Evolutionary conservation across 306 rosid species (phyloP), one percentile per base, ranked within the genome.

Genomic region (Glycine soja): DNA sequence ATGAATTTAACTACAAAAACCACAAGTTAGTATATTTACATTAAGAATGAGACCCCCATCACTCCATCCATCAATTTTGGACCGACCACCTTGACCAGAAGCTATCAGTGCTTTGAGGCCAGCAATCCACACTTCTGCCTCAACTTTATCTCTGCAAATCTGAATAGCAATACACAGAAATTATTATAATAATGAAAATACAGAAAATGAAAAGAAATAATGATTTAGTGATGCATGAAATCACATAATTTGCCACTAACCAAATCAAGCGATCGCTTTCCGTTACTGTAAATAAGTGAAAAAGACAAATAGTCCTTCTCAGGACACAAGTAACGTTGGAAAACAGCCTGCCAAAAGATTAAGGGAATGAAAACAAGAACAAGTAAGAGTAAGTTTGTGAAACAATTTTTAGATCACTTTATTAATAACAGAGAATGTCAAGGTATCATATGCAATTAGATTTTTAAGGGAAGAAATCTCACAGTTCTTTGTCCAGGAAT

Each of bases 401-500:
- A 79, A 81, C 32, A 61, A 72, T 38, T 32, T 75, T 11, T 13
- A 74, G 52, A 69, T 64, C 54, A 61, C 79, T 61, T 40, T 19
- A 46, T 59, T 70, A 52, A 57, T 43, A 70, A 79, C 14, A 68
- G 50, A 79, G 74, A 62, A 79, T 24, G 61, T 16, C 19, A 77
- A 42, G 48, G 61, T 56, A 76, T 52, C 30, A 77, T 18, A 71
- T 71, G 68, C 56, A 71, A 76, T 78, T 47, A 75, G 45, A 72
- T 66, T 19, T 43, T 19, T 43, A 78, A 78, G 71, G 80, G 18
- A 32, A 77, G 56, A 85, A 73, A 88, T 88, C 98, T 89, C 84
- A 95, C 99, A 74, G 97, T 95, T 95, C 98, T 91, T 89, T 93
- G 99, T 66, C 99, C 98, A 72, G 99, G 97, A 75, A 95, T 87